These are phyloP conservation scores for Triticum timopheevii DNA, from an alignment of 176 grass and related monocot species.

Conservation along the genomic window DNA sequence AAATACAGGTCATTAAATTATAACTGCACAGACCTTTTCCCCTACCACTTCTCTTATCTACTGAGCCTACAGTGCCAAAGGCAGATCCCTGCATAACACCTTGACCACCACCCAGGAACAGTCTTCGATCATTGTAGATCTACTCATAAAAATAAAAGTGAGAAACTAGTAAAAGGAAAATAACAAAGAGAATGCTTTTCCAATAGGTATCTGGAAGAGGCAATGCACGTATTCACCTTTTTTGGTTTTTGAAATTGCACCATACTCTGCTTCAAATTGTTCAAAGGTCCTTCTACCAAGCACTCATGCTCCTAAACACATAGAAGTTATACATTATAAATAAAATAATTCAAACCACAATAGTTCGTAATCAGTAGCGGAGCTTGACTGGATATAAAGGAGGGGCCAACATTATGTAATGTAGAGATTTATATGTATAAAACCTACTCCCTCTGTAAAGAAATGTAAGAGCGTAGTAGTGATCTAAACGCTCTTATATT, in stretches of 20 bases:
- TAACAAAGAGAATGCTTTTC: not conserved
- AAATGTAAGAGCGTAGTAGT: too few species aligned
- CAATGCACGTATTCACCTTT: conserved; percentile 51
- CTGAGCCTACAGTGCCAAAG: conserved; percentile 51
- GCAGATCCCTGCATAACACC: conserved; percentile 63
- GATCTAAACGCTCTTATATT: too few species aligned
- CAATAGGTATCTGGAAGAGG: not conserved
- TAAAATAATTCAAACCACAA: not conserved
- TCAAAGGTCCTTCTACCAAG: conserved; percentile 96
- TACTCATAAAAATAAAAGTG: conserved; percentile 34
- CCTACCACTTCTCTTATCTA: conserved; percentile 72
- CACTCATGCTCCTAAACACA: conserved; percentile 91
- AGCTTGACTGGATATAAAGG: not conserved
- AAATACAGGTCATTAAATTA: not conserved
- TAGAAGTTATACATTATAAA: not conserved
- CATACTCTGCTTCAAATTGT: conserved; percentile 99
- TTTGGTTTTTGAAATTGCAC: conserved; percentile 99
- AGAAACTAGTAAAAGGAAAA: not conserved
- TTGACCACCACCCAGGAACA: conserved; percentile 84
- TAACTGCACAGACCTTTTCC: conserved; percentile 64
- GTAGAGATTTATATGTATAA: too few species aligned
- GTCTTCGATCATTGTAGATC: conserved; percentile 91
- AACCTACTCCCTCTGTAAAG: too few species aligned
- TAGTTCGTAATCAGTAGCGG: not conserved
- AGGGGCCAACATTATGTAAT: not conserved